phyloP scores from a whole-genome alignment of 202 grass and related monocot genomes.

The Carex sylvatica region DNA sequence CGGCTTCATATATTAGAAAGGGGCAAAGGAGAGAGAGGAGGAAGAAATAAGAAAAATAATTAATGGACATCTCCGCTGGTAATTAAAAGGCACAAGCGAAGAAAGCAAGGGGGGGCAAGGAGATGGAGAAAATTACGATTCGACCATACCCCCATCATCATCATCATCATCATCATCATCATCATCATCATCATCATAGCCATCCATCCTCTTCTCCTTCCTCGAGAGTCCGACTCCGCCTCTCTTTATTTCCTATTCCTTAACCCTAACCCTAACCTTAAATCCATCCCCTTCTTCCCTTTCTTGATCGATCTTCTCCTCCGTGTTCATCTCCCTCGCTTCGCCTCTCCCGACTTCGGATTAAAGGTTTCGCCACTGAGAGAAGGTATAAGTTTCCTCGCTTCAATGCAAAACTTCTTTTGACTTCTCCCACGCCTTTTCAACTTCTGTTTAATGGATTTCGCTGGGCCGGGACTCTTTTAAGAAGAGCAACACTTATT shows the following conservation, averaged over 20 bases:
- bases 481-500: neutral
- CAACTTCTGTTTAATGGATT: neutral
- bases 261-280: constrained; percentile 66
- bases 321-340: neutral
- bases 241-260: constrained; percentile 8
- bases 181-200: constrained; percentile 19
- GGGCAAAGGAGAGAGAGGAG: too few species aligned
- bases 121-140: constrained; percentile 66
- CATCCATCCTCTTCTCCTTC: neutral
- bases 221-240: neutral
- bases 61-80: neutral
- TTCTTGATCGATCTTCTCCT: constrained; percentile 7
- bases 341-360: neutral
- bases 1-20: too few species aligned
- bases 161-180: constrained; percentile 20
- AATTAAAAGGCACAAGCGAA: constrained; percentile 20
- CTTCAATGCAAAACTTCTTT: neutral
- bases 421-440: neutral
- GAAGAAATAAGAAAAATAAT: too few species aligned
- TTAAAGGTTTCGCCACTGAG: neutral
- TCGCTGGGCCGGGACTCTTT: neutral
- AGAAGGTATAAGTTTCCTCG: neutral
- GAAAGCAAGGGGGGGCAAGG: neutral
- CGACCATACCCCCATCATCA: constrained; percentile 24
- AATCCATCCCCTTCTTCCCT: neutral